Percentiles rank a stretch among this genome's conserved stretches.
phyloP scores from a whole-genome alignment of 176 grass and related monocot species.

The Avena insularis region DNA sequence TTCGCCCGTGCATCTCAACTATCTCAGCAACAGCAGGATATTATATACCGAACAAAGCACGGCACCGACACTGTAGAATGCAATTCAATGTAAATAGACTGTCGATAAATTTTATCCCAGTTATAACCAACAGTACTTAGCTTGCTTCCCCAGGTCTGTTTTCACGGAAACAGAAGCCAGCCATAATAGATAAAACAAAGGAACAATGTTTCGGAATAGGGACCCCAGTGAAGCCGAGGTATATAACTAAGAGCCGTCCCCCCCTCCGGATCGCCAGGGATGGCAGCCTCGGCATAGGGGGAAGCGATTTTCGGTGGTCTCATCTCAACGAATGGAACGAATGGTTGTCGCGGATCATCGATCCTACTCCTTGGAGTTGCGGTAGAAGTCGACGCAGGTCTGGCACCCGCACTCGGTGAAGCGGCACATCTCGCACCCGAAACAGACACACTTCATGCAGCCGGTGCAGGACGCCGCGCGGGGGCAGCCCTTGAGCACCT shows the following conservation, averaged over 20 bases:
- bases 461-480: conserved; percentile 74
- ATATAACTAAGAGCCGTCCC: not conserved
- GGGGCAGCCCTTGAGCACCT: conserved; percentile 79
- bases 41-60: not conserved
- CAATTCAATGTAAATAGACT: conserved; percentile 21
- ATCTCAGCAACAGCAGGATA: not conserved
- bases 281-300: not conserved
- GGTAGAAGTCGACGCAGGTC: conserved; percentile 89
- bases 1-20: not conserved
- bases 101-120: conserved; percentile 1
- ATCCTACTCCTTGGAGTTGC: conserved; percentile 55
- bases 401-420: conserved; percentile 93
- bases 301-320: not conserved
- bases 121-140: not conserved
- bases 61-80: not conserved
- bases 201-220: conserved; percentile 27
- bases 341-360: conserved; percentile 11
- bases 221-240: not conserved
- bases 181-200: not conserved
- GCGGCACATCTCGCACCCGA: conserved; percentile 87
- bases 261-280: not conserved
- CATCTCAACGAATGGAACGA: conserved; percentile 29
- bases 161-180: conserved; percentile 29
- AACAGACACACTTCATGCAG: conserved; percentile 93
- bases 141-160: conserved; percentile 8